Percentiles rank a stretch among this genome's conserved stretches.
These are phyloP conservation scores for Fennellomyces sp. DNA, from an alignment of 371 early-diverging fungal genomes.

Conservation along the genomic window DNA sequence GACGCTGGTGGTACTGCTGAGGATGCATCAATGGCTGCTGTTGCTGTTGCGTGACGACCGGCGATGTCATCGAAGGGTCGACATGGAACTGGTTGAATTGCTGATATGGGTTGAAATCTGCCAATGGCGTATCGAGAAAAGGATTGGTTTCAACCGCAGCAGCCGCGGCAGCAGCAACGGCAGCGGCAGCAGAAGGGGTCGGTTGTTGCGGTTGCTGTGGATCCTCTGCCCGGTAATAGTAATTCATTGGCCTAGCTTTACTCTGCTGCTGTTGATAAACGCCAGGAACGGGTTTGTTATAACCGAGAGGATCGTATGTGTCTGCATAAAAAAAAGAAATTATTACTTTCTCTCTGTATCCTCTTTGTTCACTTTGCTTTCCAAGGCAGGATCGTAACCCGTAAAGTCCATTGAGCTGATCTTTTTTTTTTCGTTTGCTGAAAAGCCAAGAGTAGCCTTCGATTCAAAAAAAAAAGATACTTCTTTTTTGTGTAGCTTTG, in stretches of 20 bases:
- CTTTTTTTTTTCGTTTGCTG: background rate
- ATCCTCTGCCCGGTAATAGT: background rate
- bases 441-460: background rate
- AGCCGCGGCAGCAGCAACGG: background rate
- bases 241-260: slow-evolving; percentile 3
- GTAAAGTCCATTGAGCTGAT: background rate
- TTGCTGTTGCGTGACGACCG: slow-evolving; percentile 7
- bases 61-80: slow-evolving; percentile 1
- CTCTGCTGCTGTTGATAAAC: background rate
- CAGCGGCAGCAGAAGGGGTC: slow-evolving; percentile 1
- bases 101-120: slow-evolving; percentile 8
- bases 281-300: slow-evolving; percentile 1
- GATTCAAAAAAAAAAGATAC: background rate
- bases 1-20: slow-evolving; percentile 5
- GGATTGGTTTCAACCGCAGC: background rate
- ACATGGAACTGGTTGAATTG: slow-evolving; percentile 9
- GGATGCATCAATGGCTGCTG: slow-evolving; percentile 7
- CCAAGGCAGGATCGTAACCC: background rate
- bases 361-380: background rate
- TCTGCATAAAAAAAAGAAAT: slow-evolving; percentile 13
- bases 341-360: no score
- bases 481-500: background rate
- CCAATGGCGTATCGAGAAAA: slow-evolving; percentile 9
- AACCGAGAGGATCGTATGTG: slow-evolving; percentile 10
- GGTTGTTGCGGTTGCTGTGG: background rate